A percentile compares a stretch with the other conserved stretches of the same genome.
phyloP scores from a whole-genome alignment of 106 monocot species.

The Hemerocallis citrina region DNA sequence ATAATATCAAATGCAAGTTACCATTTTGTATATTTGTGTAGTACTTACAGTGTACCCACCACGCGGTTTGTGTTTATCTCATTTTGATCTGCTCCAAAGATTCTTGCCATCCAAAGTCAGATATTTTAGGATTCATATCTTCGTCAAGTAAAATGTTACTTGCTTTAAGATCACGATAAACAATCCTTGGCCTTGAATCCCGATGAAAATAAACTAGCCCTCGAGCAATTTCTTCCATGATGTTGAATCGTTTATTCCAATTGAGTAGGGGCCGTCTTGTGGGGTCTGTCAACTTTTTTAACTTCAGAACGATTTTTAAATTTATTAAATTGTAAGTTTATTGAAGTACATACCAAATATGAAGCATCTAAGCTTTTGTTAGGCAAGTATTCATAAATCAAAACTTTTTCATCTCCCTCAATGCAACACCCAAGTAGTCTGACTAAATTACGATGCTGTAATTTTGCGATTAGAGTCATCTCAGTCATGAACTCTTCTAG shows the following conservation, averaged over 20 bases:
- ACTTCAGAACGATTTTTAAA: too few species aligned
- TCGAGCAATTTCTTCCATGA: conserved; percentile 52
- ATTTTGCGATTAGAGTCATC: conserved; percentile 42
- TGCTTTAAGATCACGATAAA: conserved; percentile 62
- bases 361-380: too few species aligned
- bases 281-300: conserved; percentile 31
- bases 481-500: conserved; percentile 58
- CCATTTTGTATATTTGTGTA: too few species aligned
- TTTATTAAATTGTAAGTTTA: too few species aligned
- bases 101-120: conserved; percentile 71
- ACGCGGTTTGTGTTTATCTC: conserved; percentile 34
- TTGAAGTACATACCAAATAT: conserved; percentile 35
- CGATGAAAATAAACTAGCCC: conserved; percentile 57
- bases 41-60: conserved; percentile 55
- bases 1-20: not conserved
- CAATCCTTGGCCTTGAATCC: conserved; percentile 40
- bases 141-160: conserved; percentile 53
- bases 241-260: conserved; percentile 36
- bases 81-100: conserved; percentile 40
- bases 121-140: conserved; percentile 57
- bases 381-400: too few species aligned
- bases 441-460: conserved; percentile 58
- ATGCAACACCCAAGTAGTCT: conserved; percentile 49
- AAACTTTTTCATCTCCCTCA: conserved; percentile 48
- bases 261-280: conserved; percentile 19